Percentiles rank a stretch among this genome's conserved stretches.
phyloP scores from a whole-genome alignment of 495 filamentous ascomycete species.

The Penicillium salamii region DNA sequence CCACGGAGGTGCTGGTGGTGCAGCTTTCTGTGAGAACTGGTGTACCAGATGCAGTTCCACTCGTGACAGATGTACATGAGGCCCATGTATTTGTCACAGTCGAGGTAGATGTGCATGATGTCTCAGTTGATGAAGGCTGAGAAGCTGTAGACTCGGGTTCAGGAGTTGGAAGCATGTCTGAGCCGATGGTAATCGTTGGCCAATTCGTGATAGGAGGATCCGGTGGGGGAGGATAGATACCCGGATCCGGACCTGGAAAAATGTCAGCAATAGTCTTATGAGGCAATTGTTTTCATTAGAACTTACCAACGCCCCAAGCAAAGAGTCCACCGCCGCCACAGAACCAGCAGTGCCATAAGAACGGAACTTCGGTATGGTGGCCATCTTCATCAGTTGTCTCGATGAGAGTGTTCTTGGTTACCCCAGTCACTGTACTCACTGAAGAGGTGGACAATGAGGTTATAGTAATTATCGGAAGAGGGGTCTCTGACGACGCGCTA shows the following conservation, averaged over 20 bases:
- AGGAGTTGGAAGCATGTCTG: not conserved
- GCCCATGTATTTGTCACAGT: not conserved
- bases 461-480: not conserved
- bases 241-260: not conserved
- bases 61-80: not conserved
- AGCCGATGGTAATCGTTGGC: not conserved
- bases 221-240: not conserved
- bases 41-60: not conserved
- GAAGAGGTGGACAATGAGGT: not conserved
- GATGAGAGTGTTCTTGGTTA: not conserved
- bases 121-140: not conserved
- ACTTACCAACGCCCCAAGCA: not conserved
- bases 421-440: not conserved
- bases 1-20: not conserved
- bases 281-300: not conserved
- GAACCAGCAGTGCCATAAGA: conserved; percentile 1
- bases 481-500: not conserved
- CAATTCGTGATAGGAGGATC: not conserved
- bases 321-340: not conserved
- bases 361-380: not conserved
- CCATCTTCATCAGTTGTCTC: not conserved
- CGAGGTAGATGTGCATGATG: not conserved
- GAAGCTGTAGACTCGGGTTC: not conserved
- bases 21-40: not conserved
- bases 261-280: not conserved